Percentiles rank a stretch among this genome's conserved stretches.
Evolutionary conservation across 768 basidiomycete species (phyloP).

Genomic region (Amanita rubescens): DNA sequence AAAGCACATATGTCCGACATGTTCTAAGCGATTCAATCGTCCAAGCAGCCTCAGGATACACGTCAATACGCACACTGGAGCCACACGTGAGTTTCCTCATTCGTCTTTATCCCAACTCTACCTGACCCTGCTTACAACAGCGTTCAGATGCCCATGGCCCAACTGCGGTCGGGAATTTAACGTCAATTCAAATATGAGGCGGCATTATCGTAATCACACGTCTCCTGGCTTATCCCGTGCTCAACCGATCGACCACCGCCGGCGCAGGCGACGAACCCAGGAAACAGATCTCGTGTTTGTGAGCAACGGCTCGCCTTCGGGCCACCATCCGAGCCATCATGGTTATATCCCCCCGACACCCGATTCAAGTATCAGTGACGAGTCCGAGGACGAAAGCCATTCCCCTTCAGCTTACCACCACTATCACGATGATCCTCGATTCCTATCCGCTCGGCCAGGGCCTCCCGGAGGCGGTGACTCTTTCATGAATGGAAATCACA

Average conservation of each 20-base stretch:
- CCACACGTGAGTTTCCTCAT: slow-evolving; percentile 43
- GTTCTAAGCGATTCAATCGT: slow-evolving; percentile 59
- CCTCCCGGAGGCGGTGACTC: neutral
- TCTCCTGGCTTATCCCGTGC: slow-evolving; percentile 25
- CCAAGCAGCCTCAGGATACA: slow-evolving; percentile 63
- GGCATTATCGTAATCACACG: slow-evolving; percentile 67
- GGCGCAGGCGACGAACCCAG: slow-evolving; percentile 14
- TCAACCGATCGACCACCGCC: slow-evolving; percentile 21
- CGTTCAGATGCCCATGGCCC: slow-evolving; percentile 68
- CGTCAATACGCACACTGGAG: slow-evolving; percentile 62
- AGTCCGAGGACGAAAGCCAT: slow-evolving; percentile 5
- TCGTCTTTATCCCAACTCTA: neutral
- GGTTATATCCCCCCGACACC: neutral
- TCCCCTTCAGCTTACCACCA: neutral
- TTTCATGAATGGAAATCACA: neutral
- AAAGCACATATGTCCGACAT: slow-evolving; percentile 45
- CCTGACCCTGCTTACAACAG: slow-evolving; percentile 26
- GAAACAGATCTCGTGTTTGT: slow-evolving; percentile 12
- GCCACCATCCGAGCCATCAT: neutral
- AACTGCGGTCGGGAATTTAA: slow-evolving; percentile 74
- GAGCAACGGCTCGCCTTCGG: slow-evolving; percentile 1
- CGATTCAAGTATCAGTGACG: slow-evolving; percentile 5
- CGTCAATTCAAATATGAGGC: slow-evolving; percentile 80
- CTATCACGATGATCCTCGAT: neutral
- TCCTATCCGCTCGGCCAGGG: neutral